Percentiles rank a stretch among this genome's conserved stretches.
phyloP scores from a whole-genome alignment of 1,139 yeast genomes.

The Magnusiomyces suaveolens region DNA sequence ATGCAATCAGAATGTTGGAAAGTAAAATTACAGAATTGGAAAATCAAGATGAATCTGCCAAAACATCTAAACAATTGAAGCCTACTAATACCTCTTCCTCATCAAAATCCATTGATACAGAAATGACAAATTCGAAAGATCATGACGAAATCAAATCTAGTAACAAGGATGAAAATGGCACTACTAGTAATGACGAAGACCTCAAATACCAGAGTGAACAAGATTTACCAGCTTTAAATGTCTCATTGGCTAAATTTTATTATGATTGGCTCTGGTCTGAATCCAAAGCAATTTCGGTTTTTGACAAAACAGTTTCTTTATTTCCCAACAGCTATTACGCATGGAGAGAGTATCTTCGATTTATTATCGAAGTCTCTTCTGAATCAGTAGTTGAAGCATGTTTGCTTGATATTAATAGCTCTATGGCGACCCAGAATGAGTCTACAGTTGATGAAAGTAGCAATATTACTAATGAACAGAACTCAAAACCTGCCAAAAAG shows the following conservation, averaged over 20 bases:
- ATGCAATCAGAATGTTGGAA: constrained; percentile 18
- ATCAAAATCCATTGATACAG: not conserved
- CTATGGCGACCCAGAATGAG: not conserved
- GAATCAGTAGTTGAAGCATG: not conserved
- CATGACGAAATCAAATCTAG: no score
- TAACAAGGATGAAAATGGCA: not conserved
- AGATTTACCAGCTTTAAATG: constrained; percentile 14
- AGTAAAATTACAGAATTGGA: not conserved
- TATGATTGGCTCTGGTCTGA: constrained; percentile 18
- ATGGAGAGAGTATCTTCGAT: constrained; percentile 29
- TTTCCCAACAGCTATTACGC: constrained; percentile 25
- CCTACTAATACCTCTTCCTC: not conserved
- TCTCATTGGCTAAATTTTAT: constrained; percentile 13
- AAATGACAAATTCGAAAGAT: no score
- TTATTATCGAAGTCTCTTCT: constrained; percentile 22
- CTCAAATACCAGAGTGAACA: not conserved
- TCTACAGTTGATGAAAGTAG: not conserved
- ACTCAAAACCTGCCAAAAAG: not conserved
- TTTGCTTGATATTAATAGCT: not conserved
- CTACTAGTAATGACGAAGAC: not conserved
- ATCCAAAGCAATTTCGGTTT: constrained; percentile 22
- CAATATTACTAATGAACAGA: not conserved
- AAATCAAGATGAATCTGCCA: not conserved
- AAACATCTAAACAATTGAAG: not conserved
- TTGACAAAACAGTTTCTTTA: constrained; percentile 16